Evolutionary conservation across 2,329 filamentous ascomycete genomes (phyloP), one percentile per base, ranked within the genome.

Genomic region (Chaetomium strumarium): DNA sequence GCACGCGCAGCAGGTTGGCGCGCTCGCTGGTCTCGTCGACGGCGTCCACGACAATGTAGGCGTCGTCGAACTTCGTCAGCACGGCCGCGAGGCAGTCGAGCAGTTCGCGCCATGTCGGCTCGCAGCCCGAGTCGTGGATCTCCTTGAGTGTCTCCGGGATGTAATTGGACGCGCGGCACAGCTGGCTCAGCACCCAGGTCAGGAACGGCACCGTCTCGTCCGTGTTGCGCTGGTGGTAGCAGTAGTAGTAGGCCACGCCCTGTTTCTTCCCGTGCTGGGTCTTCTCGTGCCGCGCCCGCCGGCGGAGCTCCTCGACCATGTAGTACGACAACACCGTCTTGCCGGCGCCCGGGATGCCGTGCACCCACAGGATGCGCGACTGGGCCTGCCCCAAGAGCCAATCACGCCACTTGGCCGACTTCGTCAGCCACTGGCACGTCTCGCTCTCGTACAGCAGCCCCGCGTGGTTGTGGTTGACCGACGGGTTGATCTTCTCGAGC

Each of bases 161-260:
- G 3, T 19, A 19, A 12, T 49, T 53, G 4, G 55, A 46, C 16
- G 61, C 60, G 20, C 55, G 52, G 38, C 64, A 63, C 16, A 68
- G 52, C 24, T 64, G 58, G 12, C 44, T 47, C 12, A 67, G 16
- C 4, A 62, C 43, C 56, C 59, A 65, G 20, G 59, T 58, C 3
- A 68, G 58, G 5, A 68, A 59, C 1, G 62, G 55, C 0, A 51
- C 17, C 1, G 65, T 58, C 46, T 68, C 66, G 19, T 68, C 66
- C 9, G 60, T 60, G 8, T 56, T 43, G 14, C 62, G 59, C 19
- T 61, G 59, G 33, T 64, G 56, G 19, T 62, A 58, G 40, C 65
- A 68, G 41, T 69, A 68, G 33, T 67, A 69, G 45, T 65, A 68
- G n/a, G 51, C 13, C 8, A 6, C 39, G 12, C 33, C 31, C n/a